Percentiles rank a stretch among this genome's conserved stretches.
Evolutionary conservation across 1,284 basidiomycete species (phyloP).

Genomic region (Thelephora terrestris): DNA sequence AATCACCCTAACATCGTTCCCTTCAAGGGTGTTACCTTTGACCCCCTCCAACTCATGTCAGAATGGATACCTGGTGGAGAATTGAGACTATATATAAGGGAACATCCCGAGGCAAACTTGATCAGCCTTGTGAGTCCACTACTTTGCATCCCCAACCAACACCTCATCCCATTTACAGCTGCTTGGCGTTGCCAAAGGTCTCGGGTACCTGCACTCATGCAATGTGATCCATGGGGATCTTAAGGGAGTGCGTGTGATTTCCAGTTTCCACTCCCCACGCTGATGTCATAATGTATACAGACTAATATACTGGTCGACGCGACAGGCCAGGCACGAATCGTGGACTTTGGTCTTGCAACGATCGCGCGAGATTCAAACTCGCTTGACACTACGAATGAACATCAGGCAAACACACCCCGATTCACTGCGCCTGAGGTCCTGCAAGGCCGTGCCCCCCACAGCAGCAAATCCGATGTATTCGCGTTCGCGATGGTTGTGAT

Average conservation of each 20-base stretch:
- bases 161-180: not conserved
- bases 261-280: not conserved
- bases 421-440: not conserved
- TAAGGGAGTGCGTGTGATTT: not conserved
- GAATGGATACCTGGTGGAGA: not conserved
- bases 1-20: constrained; percentile 2
- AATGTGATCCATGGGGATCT: too few relatives aligned
- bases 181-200: too few relatives aligned
- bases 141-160: not conserved
- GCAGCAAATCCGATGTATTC: not conserved
- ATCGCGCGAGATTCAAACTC: not conserved
- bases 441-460: not conserved
- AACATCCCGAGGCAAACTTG: not conserved
- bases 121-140: not conserved
- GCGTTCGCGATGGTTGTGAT: not conserved
- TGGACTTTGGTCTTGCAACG: constrained; percentile 5
- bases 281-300: not conserved
- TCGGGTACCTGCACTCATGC: too few relatives aligned
- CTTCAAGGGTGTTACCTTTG: not conserved
- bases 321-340: constrained; percentile 3
- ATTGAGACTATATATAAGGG: not conserved
- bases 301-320: constrained; percentile 6
- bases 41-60: not conserved
- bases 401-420: not conserved
- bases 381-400: not conserved